Conservation (phyloP, 2,329 filamentous ascomycete genomes). For the Aspergillus viridinutans region DNA sequence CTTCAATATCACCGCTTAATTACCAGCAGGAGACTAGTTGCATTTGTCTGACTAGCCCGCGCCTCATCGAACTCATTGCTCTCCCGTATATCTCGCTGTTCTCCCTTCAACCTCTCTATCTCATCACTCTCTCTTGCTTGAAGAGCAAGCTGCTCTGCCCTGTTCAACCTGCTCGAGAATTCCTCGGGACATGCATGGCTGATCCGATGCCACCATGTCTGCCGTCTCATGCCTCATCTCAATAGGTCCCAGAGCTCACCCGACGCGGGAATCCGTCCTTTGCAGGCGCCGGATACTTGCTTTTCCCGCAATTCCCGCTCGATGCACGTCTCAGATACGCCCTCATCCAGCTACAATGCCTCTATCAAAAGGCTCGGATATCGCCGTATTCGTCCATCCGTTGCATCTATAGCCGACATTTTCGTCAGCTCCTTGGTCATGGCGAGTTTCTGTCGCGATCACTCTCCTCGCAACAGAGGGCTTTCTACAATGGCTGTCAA, state of each 20-base stretch:
- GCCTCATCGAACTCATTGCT: background rate
- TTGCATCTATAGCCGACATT: slow-evolving; percentile 45
- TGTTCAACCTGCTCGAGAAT: slow-evolving; percentile 17
- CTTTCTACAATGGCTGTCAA: slow-evolving; percentile 22
- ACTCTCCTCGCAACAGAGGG: slow-evolving; percentile 36
- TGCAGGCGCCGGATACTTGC: slow-evolving; percentile 36
- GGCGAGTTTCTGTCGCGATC: slow-evolving; percentile 49
- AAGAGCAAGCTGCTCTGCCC: slow-evolving; percentile 11
- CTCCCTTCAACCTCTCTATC: background rate
- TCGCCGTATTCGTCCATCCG: slow-evolving; percentile 25
- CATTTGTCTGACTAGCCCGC: background rate
- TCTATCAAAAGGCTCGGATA: slow-evolving; percentile 26
- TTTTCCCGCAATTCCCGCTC: slow-evolving; percentile 18
- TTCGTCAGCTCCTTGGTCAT: slow-evolving; percentile 53
- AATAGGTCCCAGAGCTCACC: slow-evolving; percentile 51
- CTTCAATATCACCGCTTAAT: slow-evolving; percentile 13
- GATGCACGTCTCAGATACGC: slow-evolving; percentile 26
- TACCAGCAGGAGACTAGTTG: background rate
- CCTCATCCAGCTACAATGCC: slow-evolving; percentile 19
- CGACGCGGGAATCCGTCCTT: slow-evolving; percentile 46
- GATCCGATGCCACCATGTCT: slow-evolving; percentile 54
- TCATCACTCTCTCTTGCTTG: slow-evolving; percentile 2
- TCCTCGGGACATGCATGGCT: slow-evolving; percentile 30
- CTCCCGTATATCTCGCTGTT: background rate
- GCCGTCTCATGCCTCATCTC: slow-evolving; percentile 61